These are phyloP conservation scores for Draba incana DNA, from an alignment of 345 rosid genomes.

Conservation along the genomic window DNA sequence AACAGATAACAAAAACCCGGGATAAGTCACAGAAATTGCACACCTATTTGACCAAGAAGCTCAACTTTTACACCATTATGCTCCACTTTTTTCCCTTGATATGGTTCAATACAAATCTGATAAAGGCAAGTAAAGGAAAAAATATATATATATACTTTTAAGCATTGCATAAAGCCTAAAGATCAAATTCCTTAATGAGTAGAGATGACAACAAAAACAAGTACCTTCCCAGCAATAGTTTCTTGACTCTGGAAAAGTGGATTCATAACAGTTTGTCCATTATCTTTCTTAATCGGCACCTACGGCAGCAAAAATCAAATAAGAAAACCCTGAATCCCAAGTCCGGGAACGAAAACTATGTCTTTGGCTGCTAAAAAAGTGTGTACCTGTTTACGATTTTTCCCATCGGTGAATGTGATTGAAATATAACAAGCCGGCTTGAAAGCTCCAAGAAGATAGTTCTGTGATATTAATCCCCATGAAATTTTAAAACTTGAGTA, in stretches of 20 bases:
- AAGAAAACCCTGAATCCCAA: not conserved
- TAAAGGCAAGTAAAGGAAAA: conserved; percentile 8
- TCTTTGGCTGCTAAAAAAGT: not conserved
- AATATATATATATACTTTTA: not conserved
- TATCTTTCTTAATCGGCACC: conserved; percentile 95
- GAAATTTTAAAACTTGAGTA: not conserved
- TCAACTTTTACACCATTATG: conserved; percentile 96
- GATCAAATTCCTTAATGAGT: not conserved
- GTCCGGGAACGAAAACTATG: not conserved
- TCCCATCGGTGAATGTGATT: conserved; percentile 75
- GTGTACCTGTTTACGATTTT: conserved; percentile 79
- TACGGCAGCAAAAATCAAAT: conserved; percentile 35
- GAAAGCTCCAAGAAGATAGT: conserved; percentile 94
- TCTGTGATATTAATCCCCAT: conserved; percentile 46
- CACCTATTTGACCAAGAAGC: conserved; percentile 97
- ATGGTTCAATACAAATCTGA: conserved; percentile 80
- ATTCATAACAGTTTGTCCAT: conserved; percentile 78
- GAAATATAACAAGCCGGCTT: conserved; percentile 86
- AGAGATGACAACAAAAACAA: conserved; percentile 7
- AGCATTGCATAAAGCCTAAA: not conserved
- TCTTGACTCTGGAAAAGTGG: conserved; percentile 96
- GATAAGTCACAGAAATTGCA: conserved; percentile 24
- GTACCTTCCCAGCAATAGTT: conserved; percentile 87
- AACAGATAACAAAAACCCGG: not conserved
- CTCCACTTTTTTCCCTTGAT: conserved; percentile 92